phyloP scores from a whole-genome alignment of 148 eudicot genomes.

The Vaccinium myrtillus region DNA sequence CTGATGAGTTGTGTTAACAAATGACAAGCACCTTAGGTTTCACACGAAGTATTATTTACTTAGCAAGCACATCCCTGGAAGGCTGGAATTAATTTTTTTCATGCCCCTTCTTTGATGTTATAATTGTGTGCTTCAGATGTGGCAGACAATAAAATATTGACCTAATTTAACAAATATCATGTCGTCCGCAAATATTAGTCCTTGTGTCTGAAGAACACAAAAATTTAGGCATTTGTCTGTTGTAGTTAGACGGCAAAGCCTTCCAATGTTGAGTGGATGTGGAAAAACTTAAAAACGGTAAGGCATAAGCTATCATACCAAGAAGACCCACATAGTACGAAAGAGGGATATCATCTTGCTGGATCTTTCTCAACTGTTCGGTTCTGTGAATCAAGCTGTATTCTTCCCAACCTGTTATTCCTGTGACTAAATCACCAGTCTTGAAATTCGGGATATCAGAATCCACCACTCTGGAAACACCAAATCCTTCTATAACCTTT shows the following conservation, averaged over 20 bases:
- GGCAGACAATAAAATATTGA: not conserved
- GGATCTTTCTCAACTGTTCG: slow-evolving; percentile 53
- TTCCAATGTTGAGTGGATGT: not conserved
- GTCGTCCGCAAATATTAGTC: not conserved
- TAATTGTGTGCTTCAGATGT: not conserved
- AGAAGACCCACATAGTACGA: slow-evolving; percentile 86
- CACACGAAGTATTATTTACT: not conserved
- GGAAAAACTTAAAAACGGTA: slow-evolving; percentile 2
- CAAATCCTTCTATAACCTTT: slow-evolving; percentile 84
- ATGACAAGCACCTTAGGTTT: not conserved
- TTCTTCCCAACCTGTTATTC: slow-evolving; percentile 86
- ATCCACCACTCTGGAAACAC: slow-evolving; percentile 68
- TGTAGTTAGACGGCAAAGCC: not conserved
- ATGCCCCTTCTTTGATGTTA: not conserved
- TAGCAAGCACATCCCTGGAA: not conserved
- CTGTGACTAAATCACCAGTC: slow-evolving; percentile 69
- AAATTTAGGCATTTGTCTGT: not conserved
- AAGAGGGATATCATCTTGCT: slow-evolving; percentile 70
- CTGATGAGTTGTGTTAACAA: not conserved
- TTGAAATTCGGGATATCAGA: slow-evolving; percentile 72
- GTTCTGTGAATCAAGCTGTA: slow-evolving; percentile 58
- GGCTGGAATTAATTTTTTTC: not conserved
- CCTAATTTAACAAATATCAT: not conserved
- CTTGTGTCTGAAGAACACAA: not conserved
- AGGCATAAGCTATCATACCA: slow-evolving; percentile 36